Evolutionary conservation across 305 asterid species (phyloP).

Genomic region (Rubia peregrina): DNA sequence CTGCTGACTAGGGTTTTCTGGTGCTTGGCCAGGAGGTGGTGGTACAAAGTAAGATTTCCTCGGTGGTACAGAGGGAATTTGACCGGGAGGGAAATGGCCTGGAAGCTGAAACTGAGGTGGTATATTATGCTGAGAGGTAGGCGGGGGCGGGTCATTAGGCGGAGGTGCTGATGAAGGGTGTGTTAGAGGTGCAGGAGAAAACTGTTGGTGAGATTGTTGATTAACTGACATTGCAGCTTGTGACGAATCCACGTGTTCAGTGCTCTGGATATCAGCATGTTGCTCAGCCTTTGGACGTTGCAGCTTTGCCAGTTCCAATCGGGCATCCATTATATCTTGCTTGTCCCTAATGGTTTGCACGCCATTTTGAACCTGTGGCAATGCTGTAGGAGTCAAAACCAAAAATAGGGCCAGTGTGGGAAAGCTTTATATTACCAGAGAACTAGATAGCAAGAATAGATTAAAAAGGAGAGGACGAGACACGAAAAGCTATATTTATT

Average conservation of each 20-base stretch:
- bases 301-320: conserved; percentile 55
- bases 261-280: conserved; percentile 35
- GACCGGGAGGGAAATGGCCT: conserved; percentile 49
- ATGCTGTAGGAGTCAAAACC: conserved; percentile 1
- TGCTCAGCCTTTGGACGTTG: conserved; percentile 49
- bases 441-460: background rate
- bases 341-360: conserved; percentile 64
- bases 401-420: background rate
- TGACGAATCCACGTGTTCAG: conserved; percentile 31
- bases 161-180: conserved; percentile 34
- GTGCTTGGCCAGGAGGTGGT: conserved; percentile 50
- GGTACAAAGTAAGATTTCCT: conserved; percentile 55
- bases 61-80: conserved; percentile 48
- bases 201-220: conserved; percentile 45
- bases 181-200: conserved; percentile 34
- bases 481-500: background rate
- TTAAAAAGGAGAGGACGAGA: background rate
- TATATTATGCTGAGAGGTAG: conserved; percentile 41
- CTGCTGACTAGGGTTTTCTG: conserved; percentile 42
- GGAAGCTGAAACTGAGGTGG: conserved; percentile 54
- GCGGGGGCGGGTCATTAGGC: conserved; percentile 45
- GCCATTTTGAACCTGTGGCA: conserved; percentile 63
- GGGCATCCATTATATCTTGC: conserved; percentile 71
- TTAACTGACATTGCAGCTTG: conserved; percentile 37
- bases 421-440: background rate